These are phyloP conservation scores for Nyctanthes arbortristis DNA, from an alignment of 257 asterid species.

Conservation along the genomic window DNA sequence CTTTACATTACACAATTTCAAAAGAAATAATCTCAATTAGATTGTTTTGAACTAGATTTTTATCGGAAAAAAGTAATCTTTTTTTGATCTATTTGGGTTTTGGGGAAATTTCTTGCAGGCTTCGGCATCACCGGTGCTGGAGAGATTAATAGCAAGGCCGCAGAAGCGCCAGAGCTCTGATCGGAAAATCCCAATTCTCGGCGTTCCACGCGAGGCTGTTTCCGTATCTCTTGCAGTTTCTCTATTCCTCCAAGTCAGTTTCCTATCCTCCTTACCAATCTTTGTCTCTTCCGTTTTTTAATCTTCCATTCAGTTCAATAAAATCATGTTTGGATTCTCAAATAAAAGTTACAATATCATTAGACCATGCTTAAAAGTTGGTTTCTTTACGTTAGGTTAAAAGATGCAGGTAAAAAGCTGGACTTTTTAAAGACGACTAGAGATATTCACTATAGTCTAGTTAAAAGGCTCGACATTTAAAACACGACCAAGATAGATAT, in stretches of 20 bases:
- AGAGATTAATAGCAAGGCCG: slow-evolving; percentile 65
- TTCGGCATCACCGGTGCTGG: slow-evolving; percentile 84
- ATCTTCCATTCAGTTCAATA: neutral
- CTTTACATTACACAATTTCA: neutral
- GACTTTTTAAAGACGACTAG: too few relatives aligned
- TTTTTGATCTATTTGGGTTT: neutral
- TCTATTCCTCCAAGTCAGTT: slow-evolving; percentile 73
- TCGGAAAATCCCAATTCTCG: slow-evolving; percentile 59
- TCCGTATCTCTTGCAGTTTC: slow-evolving; percentile 61
- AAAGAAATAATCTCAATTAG: neutral
- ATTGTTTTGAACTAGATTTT: neutral
- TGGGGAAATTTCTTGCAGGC: slow-evolving; percentile 44
- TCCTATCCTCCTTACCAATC: slow-evolving; percentile 22
- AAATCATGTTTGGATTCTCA: neutral
- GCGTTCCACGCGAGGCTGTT: slow-evolving; percentile 93
- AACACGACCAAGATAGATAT: too few relatives aligned
- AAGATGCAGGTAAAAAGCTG: too few relatives aligned
- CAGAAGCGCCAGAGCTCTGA: slow-evolving; percentile 51
- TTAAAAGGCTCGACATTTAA: too few relatives aligned
- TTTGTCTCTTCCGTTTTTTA: neutral
- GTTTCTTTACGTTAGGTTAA: neutral
- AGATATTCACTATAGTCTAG: too few relatives aligned
- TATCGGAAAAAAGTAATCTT: too few relatives aligned
- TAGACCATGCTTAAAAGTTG: neutral
- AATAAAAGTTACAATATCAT: neutral